These are phyloP conservation scores for Aspergillus vadensis DNA, from an alignment of 2,329 filamentous ascomycete genomes.

Conservation along the genomic window DNA sequence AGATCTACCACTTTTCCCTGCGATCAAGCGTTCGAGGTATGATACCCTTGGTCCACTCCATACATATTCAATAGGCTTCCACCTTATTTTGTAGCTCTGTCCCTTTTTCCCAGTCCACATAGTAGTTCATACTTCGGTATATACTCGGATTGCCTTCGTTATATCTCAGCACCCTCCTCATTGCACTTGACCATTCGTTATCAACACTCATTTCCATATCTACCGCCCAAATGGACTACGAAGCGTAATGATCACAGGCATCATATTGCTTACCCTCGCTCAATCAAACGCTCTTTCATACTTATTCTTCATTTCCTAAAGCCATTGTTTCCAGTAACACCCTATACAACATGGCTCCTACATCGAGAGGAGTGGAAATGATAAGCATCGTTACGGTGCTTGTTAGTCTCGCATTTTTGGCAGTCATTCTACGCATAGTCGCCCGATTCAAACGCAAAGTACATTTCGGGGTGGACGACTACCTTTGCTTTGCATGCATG, in stretches of 20 bases:
- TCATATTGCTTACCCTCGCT: too few species aligned
- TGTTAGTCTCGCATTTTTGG: conserved; percentile 29
- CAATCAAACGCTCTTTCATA: not conserved
- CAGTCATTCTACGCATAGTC: conserved; percentile 28
- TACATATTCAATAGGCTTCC: conserved; percentile 1
- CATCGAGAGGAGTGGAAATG: conserved; percentile 30
- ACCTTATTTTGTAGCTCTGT: not conserved
- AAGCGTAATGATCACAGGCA: not conserved
- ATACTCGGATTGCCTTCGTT: not conserved
- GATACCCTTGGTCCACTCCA: not conserved
- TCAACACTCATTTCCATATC: not conserved
- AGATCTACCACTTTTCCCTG: not conserved
- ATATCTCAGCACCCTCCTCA: not conserved
- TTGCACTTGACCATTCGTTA: not conserved
- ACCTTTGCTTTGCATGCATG: conserved; percentile 31
- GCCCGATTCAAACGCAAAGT: conserved; percentile 34
- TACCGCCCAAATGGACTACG: not conserved
- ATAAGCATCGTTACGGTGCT: conserved; percentile 35
- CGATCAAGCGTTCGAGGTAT: not conserved
- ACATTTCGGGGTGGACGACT: conserved; percentile 34
- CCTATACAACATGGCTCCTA: conserved; percentile 28
- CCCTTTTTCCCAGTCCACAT: not conserved
- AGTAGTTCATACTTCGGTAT: not conserved
- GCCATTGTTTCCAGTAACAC: not conserved
- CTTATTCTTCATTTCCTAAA: not conserved